These are phyloP conservation scores for Capronia coronata DNA, from an alignment of 2,329 filamentous ascomycete genomes.

Conservation along the genomic window DNA sequence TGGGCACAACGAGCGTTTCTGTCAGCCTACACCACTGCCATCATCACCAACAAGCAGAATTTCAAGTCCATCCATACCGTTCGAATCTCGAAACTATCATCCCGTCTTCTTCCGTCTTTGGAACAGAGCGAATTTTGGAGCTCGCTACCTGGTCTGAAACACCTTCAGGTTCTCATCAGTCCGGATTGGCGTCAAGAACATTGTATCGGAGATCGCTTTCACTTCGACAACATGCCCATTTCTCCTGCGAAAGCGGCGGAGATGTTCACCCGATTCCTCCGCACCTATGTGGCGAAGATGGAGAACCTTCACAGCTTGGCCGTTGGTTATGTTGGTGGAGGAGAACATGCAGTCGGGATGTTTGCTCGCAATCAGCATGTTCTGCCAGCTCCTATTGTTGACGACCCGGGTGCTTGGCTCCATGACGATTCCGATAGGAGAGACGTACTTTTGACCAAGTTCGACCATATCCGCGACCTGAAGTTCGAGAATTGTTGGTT, in stretches of 20 bases:
- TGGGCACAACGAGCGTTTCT: constrained; percentile 65
- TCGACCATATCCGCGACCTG: constrained; percentile 54
- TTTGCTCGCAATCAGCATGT: constrained; percentile 57
- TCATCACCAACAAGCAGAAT: constrained; percentile 53
- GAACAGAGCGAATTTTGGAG: constrained; percentile 57
- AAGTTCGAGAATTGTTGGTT: constrained; percentile 65
- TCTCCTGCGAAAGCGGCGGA: constrained; percentile 48
- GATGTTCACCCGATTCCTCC: constrained; percentile 50
- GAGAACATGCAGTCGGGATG: constrained; percentile 58
- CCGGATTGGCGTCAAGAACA: constrained; percentile 59
- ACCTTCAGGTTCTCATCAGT: constrained; percentile 55
- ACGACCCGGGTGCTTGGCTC: constrained; percentile 19
- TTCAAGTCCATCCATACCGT: constrained; percentile 54
- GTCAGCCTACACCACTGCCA: constrained; percentile 58
- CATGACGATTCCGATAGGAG: constrained; percentile 2
- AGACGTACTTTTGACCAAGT: constrained; percentile 39
- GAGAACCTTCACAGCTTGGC: constrained; percentile 52
- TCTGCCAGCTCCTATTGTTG: constrained; percentile 50
- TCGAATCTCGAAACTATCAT: constrained; percentile 59
- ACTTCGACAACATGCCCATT: constrained; percentile 45
- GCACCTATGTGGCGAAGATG: constrained; percentile 44
- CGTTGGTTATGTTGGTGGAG: constrained; percentile 62
- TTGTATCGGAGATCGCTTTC: constrained; percentile 46
- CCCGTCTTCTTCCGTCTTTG: constrained; percentile 52
- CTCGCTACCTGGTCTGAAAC: constrained; percentile 48